Evolutionary conservation across 2,329 filamentous ascomycete genomes (phyloP).

Genomic region (Diaporthe ampelina): DNA sequence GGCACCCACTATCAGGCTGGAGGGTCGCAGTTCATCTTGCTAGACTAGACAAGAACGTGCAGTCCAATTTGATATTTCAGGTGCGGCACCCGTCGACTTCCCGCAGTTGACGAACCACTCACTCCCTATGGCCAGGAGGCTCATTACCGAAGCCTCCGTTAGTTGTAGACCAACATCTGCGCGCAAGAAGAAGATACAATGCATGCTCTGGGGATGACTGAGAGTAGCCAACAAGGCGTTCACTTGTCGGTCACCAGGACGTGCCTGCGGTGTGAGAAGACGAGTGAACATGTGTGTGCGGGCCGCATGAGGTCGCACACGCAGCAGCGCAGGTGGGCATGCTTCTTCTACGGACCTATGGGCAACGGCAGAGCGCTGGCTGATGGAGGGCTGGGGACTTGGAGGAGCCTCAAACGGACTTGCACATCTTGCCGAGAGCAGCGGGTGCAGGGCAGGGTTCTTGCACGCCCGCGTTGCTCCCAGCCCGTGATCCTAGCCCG

Average conservation of each 20-base stretch:
- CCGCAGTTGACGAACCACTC: neutral
- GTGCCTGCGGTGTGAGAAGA: neutral
- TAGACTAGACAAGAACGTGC: neutral
- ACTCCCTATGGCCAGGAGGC: neutral
- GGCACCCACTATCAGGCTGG: neutral
- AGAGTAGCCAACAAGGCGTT: neutral
- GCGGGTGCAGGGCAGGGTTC: constrained; percentile 8
- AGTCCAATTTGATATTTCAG: neutral
- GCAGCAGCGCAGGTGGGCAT: neutral
- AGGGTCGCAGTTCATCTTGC: neutral
- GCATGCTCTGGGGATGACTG: neutral
- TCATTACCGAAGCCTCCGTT: neutral
- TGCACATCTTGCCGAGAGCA: neutral
- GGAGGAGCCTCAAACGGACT: constrained; percentile 13
- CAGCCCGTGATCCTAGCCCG: neutral
- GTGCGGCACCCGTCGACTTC: neutral
- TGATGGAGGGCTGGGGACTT: neutral
- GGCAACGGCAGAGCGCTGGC: neutral
- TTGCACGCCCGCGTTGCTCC: neutral
- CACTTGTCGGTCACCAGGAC: neutral
- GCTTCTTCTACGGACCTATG: neutral
- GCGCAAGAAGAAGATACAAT: neutral
- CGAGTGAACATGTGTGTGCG: neutral
- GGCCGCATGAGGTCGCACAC: constrained; percentile 3
- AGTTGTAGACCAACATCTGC: constrained; percentile 13